Evolutionary conservation across 257 asterid species (phyloP), one percentile per base, ranked within the genome.

Genomic region (Salvia hispanica): DNA sequence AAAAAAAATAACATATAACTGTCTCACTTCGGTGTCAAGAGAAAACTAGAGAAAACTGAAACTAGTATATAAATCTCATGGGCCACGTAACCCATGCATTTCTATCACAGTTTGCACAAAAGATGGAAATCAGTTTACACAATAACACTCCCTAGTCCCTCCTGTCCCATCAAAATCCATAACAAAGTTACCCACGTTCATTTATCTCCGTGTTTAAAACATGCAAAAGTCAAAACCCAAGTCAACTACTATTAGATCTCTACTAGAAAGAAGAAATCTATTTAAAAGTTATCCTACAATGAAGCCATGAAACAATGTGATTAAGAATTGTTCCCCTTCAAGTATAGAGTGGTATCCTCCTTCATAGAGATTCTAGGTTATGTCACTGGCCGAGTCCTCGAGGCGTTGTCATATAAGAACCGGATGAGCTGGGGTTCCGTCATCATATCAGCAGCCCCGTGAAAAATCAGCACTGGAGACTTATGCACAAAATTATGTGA

Each of bases 401-500:
- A 76, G 13, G 91, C 84, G 5, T 70, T 79, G 45, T 90, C 84
- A 8, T 90, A 86, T 9, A 93, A 85, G 78, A 82, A 93, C 77
- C 55, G 83, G 82, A 96, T 90, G 66, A 90, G 79, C 14, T 12
- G 85, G 2, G 99, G 99, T 81, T 93, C 97, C 0, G 99, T 93
- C 81, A 93, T 97, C 75, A 67, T 93, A 77, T 93, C 97, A 5
- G n/a, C n/a, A n/a, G n/a, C n/a, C n/a, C n/a, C n/a, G n/a, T n/a
- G n/a, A n/a, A n/a, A n/a, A n/a, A n/a, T n/a, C n/a, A n/a, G n/a
- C n/a, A n/a, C n/a, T n/a, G 90, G 82, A 40, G 94, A 96, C 47
- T 97, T 97, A 37, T 93, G 99, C 73, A 93, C 89, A 56, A 93
- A n/a, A 50, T n/a, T n/a, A n/a, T n/a, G n/a, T n/a, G n/a, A n/a